Conservation (phyloP, 2,329 filamentous ascomycete species). For the Microcyclosporella mali region DNA sequence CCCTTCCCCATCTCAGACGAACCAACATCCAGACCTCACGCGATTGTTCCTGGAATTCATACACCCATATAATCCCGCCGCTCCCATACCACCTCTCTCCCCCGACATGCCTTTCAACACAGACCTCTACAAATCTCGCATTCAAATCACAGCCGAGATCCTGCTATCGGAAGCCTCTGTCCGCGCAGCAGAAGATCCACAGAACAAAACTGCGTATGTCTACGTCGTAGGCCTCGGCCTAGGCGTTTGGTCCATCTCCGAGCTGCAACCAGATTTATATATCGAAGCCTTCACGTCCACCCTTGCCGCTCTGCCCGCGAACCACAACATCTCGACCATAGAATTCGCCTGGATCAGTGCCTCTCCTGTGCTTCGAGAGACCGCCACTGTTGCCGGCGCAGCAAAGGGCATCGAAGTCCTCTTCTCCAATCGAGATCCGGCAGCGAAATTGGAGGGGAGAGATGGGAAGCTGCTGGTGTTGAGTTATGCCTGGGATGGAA, state of each 20-base stretch:
- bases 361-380: constrained; percentile 1
- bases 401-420: constrained; percentile 18
- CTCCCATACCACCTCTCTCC: too few relatives aligned
- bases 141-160: constrained; percentile 27
- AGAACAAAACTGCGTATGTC: constrained; percentile 20
- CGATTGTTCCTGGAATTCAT: constrained; percentile 20
- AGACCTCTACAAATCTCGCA: constrained; percentile 24
- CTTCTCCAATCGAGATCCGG: constrained; percentile 27
- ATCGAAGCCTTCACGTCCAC: constrained; percentile 23
- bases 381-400: constrained; percentile 8
- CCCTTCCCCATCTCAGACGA: constrained; percentile 2
- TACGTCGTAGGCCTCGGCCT: constrained; percentile 31
- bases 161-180: constrained; percentile 26
- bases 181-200: constrained; percentile 16
- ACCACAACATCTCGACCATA: constrained; percentile 20
- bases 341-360: constrained; percentile 29
- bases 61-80: too few relatives aligned
- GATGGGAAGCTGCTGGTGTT: constrained; percentile 24
- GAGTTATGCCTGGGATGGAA: constrained; percentile 33
- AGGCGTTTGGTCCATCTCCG: constrained; percentile 28
- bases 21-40: constrained; percentile 18
- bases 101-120: too few relatives aligned
- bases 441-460: constrained; percentile 21
- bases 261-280: constrained; percentile 20
- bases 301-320: constrained; percentile 13